Evolutionary conservation across 1,284 basidiomycete genomes (phyloP), one percentile per base, ranked within the genome.

Genomic region (Hymenochaete sp.): DNA sequence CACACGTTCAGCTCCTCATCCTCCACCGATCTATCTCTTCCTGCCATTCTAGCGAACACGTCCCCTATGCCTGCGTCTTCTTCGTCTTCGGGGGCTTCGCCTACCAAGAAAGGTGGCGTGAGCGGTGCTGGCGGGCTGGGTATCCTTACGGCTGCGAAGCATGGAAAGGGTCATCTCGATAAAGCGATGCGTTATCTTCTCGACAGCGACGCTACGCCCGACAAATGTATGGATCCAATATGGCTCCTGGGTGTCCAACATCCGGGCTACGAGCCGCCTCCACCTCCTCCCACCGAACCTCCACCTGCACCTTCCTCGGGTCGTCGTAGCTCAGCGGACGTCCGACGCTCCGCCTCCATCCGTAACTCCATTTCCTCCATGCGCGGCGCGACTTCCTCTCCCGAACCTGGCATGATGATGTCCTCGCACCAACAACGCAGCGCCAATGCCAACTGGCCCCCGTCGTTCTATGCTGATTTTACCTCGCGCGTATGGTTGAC

Each of bases 391-490:
- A 48, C 42, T 25, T 52, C 53, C 14, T 53, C 42, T 37, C 35
- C 48, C 3, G 64, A 68, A 39, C 56, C 64, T 58, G 35, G 57
- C 59, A 6, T 65, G 66, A 16, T 70, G 52, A n/a, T n/a, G n/a
- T n/a, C n/a, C n/a, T n/a, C n/a, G n/a, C 62, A 2, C 58, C 62
- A 1, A 54, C 63, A 11, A 58, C 44, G 14, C 54, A 54, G 77
- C 50, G 70, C 71, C 2, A 64, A 66, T 2, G 67, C 69, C 14
- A 60, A 75, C 48, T 90, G 87, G 85, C 86, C 89, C 0, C 73
- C 79, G 2, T 71, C 75, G 42, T 96, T 96, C 61, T 91, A 92
- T 59, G 70, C 77, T n/a, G 92, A 96, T 64, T 96, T 93, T 62
- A 80, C 81, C 1, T 88, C 87, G 0, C 72, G 85, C 7, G 72